Evolutionary conservation across 345 rosid species (phyloP).

Genomic region (Syzygium oleosum): DNA sequence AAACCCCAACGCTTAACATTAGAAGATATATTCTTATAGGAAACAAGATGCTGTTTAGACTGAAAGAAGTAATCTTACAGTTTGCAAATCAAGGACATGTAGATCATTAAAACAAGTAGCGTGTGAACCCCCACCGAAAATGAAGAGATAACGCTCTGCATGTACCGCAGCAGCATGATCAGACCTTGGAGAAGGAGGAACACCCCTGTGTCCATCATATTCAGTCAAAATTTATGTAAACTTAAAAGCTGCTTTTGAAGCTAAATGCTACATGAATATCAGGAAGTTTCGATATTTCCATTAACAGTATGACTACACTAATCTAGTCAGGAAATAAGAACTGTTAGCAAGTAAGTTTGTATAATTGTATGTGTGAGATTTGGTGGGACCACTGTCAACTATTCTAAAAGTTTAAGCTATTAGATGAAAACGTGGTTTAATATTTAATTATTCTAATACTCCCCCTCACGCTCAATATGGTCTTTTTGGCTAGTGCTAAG

Average conservation of each 20-base stretch:
- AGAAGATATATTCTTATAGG: not conserved
- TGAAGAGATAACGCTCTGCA: constrained; percentile 91
- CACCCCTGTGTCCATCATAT: constrained; percentile 42
- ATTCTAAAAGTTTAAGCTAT: too few relatives aligned
- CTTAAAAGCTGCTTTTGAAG: not conserved
- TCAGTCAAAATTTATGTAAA: not conserved
- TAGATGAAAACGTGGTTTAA: too few relatives aligned
- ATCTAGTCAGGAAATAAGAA: not conserved
- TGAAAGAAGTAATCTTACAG: constrained; percentile 52
- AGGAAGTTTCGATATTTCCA: not conserved
- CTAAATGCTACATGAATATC: not conserved
- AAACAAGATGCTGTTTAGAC: not conserved
- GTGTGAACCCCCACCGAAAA: constrained; percentile 98
- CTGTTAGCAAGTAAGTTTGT: not conserved
- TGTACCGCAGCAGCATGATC: constrained; percentile 98
- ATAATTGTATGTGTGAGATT: too few relatives aligned
- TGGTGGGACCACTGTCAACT: too few relatives aligned
- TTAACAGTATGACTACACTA: not conserved
- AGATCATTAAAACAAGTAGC: constrained; percentile 89
- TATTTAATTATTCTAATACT: too few relatives aligned
- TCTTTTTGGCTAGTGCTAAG: too few relatives aligned
- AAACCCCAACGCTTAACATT: not conserved
- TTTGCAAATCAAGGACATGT: constrained; percentile 94
- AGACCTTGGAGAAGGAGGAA: constrained; percentile 94
- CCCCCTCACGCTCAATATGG: too few relatives aligned